phyloP scores from a whole-genome alignment of 2,329 filamentous ascomycete genomes.

The Xylaria sp. region DNA sequence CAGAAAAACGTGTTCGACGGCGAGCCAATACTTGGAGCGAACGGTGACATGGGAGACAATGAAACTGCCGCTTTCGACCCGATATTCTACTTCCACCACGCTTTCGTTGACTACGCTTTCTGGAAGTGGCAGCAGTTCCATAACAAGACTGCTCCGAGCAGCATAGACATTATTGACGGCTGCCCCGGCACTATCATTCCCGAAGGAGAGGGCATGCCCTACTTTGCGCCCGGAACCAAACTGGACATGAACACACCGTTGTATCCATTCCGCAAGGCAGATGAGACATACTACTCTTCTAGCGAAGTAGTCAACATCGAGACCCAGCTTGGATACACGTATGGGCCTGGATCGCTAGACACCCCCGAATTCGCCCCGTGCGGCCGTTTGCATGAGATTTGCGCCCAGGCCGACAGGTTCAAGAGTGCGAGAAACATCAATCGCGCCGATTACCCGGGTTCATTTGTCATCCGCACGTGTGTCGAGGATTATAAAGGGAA shows the following conservation, averaged over 20 bases:
- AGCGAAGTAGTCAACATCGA: not conserved
- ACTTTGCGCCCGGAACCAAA: not conserved
- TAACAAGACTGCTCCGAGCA: not conserved
- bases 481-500: conserved; percentile 1
- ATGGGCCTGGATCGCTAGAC: not conserved
- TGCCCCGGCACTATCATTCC: not conserved
- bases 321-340: not conserved
- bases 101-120: conserved; percentile 14
- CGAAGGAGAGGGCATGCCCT: not conserved
- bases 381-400: not conserved
- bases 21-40: not conserved
- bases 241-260: not conserved
- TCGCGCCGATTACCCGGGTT: conserved; percentile 4
- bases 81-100: conserved; percentile 24
- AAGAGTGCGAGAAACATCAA: not conserved
- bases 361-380: not conserved
- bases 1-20: not conserved
- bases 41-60: conserved; percentile 21
- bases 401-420: not conserved
- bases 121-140: conserved; percentile 9
- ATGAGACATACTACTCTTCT: not conserved
- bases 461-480: conserved; percentile 3
- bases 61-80: conserved; percentile 17
- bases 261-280: not conserved
- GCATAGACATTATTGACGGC: not conserved